These are phyloP conservation scores for Didymella sp. DNA, from an alignment of 2,329 filamentous ascomycete species.

Conservation along the genomic window DNA sequence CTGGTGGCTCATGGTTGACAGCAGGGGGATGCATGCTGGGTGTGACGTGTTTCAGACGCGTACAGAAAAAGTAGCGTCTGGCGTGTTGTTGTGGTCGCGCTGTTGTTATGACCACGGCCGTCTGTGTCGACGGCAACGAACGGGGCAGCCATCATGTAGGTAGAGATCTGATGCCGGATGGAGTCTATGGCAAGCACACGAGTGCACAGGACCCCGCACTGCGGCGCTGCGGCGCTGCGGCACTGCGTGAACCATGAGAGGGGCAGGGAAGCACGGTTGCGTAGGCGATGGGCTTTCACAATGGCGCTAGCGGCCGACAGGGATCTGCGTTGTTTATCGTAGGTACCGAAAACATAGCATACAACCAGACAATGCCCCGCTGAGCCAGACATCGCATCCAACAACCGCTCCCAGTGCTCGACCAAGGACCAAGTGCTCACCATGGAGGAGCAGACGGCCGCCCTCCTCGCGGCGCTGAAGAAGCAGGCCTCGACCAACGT, in stretches of 20 bases:
- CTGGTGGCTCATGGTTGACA: neutral
- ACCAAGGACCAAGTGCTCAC: conserved; percentile 9
- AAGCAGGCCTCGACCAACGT: conserved; percentile 70
- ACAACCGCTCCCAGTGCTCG: neutral
- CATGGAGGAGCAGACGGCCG: conserved; percentile 65
- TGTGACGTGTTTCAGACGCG: conserved; percentile 17
- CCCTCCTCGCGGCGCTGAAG: conserved; percentile 61
- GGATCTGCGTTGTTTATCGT: conserved; percentile 3
- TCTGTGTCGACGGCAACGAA: neutral
- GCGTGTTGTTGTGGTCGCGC: neutral
- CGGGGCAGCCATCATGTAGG: neutral
- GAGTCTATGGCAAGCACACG: neutral
- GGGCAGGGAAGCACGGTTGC: conserved; percentile 13
- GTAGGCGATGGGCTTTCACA: conserved; percentile 2
- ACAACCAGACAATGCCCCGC: conserved; percentile 15
- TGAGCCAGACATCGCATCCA: neutral
- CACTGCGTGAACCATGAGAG: conserved; percentile 2
- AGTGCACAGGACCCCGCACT: neutral
- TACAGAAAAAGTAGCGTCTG: neutral
- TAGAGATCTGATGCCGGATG: too few relatives aligned
- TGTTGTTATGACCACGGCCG: neutral
- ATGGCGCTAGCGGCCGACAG: conserved; percentile 1
- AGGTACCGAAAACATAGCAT: conserved; percentile 8
- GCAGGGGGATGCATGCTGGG: conserved; percentile 8
- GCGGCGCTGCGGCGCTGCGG: too few relatives aligned